Percentiles rank a stretch among this genome's conserved stretches.
phyloP scores from a whole-genome alignment of 331 rosid species.

The Acacia pycnantha region DNA sequence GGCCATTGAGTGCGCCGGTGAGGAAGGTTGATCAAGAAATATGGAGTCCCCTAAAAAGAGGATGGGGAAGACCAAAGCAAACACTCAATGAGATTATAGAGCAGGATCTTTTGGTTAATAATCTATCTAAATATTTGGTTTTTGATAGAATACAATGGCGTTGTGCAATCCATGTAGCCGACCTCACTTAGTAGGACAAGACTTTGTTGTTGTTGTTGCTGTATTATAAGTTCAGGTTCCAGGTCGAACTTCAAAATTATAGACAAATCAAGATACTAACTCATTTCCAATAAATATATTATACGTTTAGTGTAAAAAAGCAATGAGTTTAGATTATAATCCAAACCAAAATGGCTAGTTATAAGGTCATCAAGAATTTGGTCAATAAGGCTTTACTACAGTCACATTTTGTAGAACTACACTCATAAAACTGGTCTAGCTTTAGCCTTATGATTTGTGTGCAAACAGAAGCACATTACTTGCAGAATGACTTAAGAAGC shows the following conservation, averaged over 20 bases:
- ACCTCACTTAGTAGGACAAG: too few species aligned
- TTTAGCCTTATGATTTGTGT: slow-evolving; percentile 2
- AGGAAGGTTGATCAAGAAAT: too few species aligned
- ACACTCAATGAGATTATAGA: too few species aligned
- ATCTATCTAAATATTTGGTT: too few species aligned
- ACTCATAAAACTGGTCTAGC: background rate
- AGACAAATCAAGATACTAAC: background rate
- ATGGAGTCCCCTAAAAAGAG: too few species aligned
- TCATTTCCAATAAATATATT: background rate
- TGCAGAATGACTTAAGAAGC: slow-evolving; percentile 9
- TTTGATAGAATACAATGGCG: too few species aligned
- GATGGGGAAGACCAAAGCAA: too few species aligned
- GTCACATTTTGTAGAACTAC: background rate
- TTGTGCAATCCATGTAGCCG: too few species aligned
- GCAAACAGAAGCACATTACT: background rate
- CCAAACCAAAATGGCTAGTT: background rate
- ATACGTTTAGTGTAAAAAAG: background rate
- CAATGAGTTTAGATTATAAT: background rate
- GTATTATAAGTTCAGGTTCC: background rate
- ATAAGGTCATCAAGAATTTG: background rate
- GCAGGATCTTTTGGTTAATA: too few species aligned
- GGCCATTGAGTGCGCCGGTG: too few species aligned
- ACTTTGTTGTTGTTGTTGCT: too few species aligned
- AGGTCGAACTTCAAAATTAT: background rate
- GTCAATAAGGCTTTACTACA: background rate